These are phyloP conservation scores for Blastomyces gilchristii DNA, from an alignment of 2,329 filamentous ascomycete species.

Conservation along the genomic window DNA sequence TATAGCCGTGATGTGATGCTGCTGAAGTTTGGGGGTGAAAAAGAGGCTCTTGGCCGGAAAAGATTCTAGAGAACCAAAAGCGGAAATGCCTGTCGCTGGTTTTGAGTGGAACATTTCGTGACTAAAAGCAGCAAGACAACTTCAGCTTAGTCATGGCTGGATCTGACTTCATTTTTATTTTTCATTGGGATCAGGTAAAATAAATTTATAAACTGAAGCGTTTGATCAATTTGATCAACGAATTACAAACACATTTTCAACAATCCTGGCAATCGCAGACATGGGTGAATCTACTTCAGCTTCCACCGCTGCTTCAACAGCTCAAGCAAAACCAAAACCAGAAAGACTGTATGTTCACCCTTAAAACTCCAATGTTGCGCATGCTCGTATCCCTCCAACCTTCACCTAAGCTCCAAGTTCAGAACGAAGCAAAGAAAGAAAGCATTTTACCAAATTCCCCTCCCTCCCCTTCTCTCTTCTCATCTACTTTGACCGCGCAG, in stretches of 20 bases:
- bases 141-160: not conserved
- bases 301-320: not conserved
- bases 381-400: slow-evolving; percentile 4
- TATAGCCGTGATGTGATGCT: not conserved
- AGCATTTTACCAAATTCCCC: too few species aligned
- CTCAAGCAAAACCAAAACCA: slow-evolving; percentile 23
- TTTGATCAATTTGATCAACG: not conserved
- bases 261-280: slow-evolving; percentile 23
- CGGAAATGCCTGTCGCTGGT: not conserved
- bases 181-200: not conserved
- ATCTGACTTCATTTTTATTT: not conserved
- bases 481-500: not conserved
- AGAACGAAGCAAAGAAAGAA: slow-evolving; percentile 1
- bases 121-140: not conserved
- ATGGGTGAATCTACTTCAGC: slow-evolving; percentile 19
- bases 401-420: slow-evolving; percentile 2
- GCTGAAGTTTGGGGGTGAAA: not conserved
- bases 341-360: slow-evolving; percentile 32
- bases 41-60: not conserved
- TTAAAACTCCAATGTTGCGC: not conserved
- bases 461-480: not conserved
- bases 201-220: not conserved
- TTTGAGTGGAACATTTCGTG: not conserved
- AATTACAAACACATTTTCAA: slow-evolving; percentile 1
- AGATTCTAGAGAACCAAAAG: not conserved